Conservation (phyloP, 257 asterid genomes). For the Nicotiana knightiana region DNA sequence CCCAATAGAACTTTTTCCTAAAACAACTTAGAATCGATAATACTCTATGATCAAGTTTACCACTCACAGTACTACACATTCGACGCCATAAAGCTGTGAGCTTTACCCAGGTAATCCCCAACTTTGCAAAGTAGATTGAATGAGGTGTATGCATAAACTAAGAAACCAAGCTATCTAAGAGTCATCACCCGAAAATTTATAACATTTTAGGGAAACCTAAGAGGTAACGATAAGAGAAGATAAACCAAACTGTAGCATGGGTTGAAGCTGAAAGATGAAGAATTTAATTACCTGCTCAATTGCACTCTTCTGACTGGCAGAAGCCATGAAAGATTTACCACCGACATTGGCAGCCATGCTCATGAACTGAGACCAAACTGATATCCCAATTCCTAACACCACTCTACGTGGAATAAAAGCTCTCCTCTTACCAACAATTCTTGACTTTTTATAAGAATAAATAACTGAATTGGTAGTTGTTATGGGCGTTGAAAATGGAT, state of each 20-base stretch:
- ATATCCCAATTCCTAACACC: conserved; percentile 50
- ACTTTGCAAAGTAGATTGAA: too few relatives aligned
- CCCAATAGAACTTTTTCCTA: not conserved
- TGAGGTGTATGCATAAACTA: too few relatives aligned
- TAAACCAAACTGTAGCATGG: not conserved
- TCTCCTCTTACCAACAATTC: conserved; percentile 9
- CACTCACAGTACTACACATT: not conserved
- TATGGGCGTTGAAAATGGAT: conserved; percentile 17
- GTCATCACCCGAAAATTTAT: not conserved
- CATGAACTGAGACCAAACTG: conserved; percentile 58
- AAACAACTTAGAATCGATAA: not conserved
- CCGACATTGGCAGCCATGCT: conserved; percentile 41
- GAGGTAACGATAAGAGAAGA: not conserved
- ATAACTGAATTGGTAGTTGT: conserved; percentile 17
- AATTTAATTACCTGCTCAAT: conserved; percentile 51
- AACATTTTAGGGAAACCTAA: not conserved
- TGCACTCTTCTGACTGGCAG: conserved; percentile 59
- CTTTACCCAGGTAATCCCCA: too few relatives aligned
- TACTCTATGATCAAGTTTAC: not conserved
- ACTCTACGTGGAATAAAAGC: conserved; percentile 45
- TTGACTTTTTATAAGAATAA: conserved; percentile 13
- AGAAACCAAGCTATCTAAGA: not conserved
- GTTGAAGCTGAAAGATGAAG: not conserved
- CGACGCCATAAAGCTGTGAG: too few relatives aligned
- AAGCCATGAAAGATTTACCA: conserved; percentile 66